Evolutionary conservation across 495 filamentous ascomycete genomes (phyloP), one percentile per base, ranked within the genome.

Genomic region (Clavariopsis aquatica): DNA sequence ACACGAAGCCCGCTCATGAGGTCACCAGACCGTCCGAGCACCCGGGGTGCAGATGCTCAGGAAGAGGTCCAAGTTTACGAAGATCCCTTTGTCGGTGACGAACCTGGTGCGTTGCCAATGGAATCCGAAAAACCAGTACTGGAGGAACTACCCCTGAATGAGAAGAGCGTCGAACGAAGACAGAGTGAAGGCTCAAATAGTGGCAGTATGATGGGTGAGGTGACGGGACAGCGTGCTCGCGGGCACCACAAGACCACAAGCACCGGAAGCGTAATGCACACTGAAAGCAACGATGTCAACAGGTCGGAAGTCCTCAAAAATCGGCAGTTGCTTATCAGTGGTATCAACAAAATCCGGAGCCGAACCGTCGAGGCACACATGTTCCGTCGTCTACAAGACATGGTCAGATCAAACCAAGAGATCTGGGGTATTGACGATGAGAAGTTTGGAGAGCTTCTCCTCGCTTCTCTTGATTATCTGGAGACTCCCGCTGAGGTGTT

Each of bases 371-470:
- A 96, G 70, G 89, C 91, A 5, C 89, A 92, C 66, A 91, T 89
- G 55, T 96, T 96, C 77, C 87, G 93, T 52, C 92, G 94, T 63
- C 76, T 97, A 10, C 93, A 95, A 73, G 82, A 85, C 26, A 82
- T 96, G 61, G 87, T 93, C 66, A 85, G 88, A 56, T 86, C 87
- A 64, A 86, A 86, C 62, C 69, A 80, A 13, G 78, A 82, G 46
- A 81, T 88, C 49, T 86, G 84, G 71, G 70, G 77, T 36, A 76
- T 78, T 22, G 78, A 81, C 34, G 75, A 76, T 49, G 74, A 76
- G 56, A 80, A 82, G 66, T 95, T 93, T 68, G 84, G 89, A 64
- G 81, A 87, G n/a, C 80, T 96, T 34, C 76, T 96, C 9, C 60
- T 83, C 6, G 87, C 87, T 15, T 78, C 96, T 7, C 82, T 96